Evolutionary conservation across 768 basidiomycete genomes (phyloP), one percentile per base, ranked within the genome.

Genomic region (Russula emetica): DNA sequence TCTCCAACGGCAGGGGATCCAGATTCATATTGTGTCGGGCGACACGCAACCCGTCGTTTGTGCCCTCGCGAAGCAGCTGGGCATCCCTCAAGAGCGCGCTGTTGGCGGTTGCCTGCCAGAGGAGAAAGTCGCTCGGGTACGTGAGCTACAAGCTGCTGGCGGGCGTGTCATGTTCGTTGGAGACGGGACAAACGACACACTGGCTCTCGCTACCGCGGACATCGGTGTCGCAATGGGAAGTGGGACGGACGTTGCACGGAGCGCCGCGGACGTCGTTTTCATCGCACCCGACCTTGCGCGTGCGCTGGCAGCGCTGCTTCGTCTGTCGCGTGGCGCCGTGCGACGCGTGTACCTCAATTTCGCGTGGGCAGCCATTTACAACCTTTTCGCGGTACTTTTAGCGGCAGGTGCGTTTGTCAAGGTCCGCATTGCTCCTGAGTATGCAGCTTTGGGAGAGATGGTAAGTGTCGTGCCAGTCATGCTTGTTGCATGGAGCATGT

Each of bases 121-220:
- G 11, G 80, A 77, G 50, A 84, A 85, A 71, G 74, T 74, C 10
- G 69, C 65, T 20, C 72, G 71, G 57, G 69, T 78, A 59, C 70
- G 66, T 28, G 61, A 58, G 51, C 70, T 77, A 38, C 69, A 73
- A 50, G 69, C 62, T 5, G 11, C 66, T 36, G 65, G 54, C 61
- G 71, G 55, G 54, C 60, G 20, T 10, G 80, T 80, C 3, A 69
- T 76, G 47, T 82, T 81, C 72, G 72, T 78, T 32, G 79, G 79
- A 42, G 83, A 85, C 70, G 83, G 84, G 20, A 76, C 81, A 28
- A 83, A 84, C 71, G 82, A 84, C 70, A 72, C 79, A 6, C 74
- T 76, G 14, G 78, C 83, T 9, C 77, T 85, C 26, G 78, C 81
- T 0, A 79, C 78, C 28, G 82, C 83, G 1, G 81, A 83, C 63